Percentiles rank a stretch among this genome's conserved stretches.
phyloP scores from a whole-genome alignment of 805 yeast genomes.

The Kregervanrija pseudodelftensis region DNA sequence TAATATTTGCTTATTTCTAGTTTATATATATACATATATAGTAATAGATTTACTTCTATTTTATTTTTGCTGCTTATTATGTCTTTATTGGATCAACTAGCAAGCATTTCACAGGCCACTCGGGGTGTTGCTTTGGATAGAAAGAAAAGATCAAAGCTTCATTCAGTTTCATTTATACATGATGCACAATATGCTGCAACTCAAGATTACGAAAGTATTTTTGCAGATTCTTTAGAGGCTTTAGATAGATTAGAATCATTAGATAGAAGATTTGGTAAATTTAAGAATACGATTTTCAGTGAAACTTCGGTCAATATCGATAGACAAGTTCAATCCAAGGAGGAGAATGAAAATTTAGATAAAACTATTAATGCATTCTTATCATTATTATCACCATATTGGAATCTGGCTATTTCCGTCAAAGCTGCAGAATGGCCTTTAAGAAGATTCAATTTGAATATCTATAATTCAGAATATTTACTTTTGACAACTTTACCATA shows the following conservation, averaged over 20 bases:
- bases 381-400: conserved; percentile 65
- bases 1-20: background rate
- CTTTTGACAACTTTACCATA: conserved; percentile 75
- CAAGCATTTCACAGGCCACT: conserved; percentile 55
- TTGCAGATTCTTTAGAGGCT: conserved; percentile 65
- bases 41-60: background rate
- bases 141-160: conserved; percentile 78
- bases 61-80: background rate
- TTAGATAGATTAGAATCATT: conserved; percentile 61
- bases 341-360: conserved; percentile 68
- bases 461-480: conserved; percentile 68
- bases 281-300: conserved; percentile 68
- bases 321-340: conserved; percentile 73
- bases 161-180: conserved; percentile 80
- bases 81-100: conserved; percentile 77
- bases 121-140: conserved; percentile 78
- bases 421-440: conserved; percentile 93
- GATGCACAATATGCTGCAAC: conserved; percentile 86
- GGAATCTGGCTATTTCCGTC: conserved; percentile 67
- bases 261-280: conserved; percentile 69
- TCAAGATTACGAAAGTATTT: conserved; percentile 84
- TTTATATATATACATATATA: background rate
- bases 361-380: conserved; percentile 70
- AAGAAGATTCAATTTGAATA: conserved; percentile 80
- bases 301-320: conserved; percentile 76